These are phyloP conservation scores for Pseudogymnoascus pannorum DNA, from an alignment of 2,329 filamentous ascomycete species.

Conservation along the genomic window DNA sequence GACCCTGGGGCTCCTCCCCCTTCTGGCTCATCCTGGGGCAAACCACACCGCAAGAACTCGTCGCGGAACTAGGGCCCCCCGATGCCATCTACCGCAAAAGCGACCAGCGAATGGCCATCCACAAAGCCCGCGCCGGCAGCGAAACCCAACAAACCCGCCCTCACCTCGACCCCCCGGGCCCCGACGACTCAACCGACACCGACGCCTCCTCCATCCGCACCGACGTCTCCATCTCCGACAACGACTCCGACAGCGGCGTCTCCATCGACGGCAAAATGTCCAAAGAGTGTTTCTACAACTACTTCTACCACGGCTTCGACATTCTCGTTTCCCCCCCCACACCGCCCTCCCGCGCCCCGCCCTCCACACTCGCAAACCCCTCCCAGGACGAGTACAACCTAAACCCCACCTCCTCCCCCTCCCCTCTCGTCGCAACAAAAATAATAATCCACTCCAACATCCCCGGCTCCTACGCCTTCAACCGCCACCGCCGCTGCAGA, in stretches of 20 bases:
- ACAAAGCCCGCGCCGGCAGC: slow-evolving; percentile 54
- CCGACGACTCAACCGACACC: slow-evolving; percentile 58
- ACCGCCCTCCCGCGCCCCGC: slow-evolving; percentile 55
- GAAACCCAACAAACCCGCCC: slow-evolving; percentile 30
- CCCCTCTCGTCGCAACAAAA: slow-evolving; percentile 70
- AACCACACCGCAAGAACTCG: slow-evolving; percentile 84
- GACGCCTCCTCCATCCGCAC: slow-evolving; percentile 64
- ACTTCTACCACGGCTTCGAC: slow-evolving; percentile 93
- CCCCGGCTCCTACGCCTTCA: slow-evolving; percentile 93
- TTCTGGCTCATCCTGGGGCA: slow-evolving; percentile 72
- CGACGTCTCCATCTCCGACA: slow-evolving; percentile 56
- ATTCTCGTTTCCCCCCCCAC: slow-evolving; percentile 77
- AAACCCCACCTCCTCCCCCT: slow-evolving; percentile 44
- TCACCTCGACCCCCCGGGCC: slow-evolving; percentile 30
- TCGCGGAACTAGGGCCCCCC: slow-evolving; percentile 84
- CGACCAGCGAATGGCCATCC: slow-evolving; percentile 81
- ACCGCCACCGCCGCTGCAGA: slow-evolving; percentile 80
- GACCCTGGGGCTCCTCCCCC: slow-evolving; percentile 58
- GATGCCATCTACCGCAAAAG: slow-evolving; percentile 91
- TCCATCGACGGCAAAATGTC: slow-evolving; percentile 47
- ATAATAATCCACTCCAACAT: slow-evolving; percentile 92
- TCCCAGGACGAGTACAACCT: too few species aligned
- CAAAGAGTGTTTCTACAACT: slow-evolving; percentile 89
- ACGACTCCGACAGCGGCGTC: slow-evolving; percentile 56
- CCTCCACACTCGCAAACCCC: slow-evolving; percentile 40